Evolutionary conservation across 768 basidiomycete genomes (phyloP).

Genomic region (Russula compacta): DNA sequence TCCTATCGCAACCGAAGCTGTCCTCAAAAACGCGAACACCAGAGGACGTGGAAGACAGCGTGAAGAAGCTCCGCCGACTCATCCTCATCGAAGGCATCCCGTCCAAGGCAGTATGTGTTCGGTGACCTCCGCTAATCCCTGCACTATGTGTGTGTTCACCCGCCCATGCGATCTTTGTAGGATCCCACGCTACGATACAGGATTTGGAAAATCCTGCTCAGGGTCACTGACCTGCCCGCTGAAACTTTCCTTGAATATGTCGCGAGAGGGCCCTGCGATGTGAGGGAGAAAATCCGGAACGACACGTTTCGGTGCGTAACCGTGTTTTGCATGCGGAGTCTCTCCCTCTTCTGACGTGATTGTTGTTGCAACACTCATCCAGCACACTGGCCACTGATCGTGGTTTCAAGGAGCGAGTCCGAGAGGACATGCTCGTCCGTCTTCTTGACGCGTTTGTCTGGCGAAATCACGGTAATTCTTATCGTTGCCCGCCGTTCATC

Average conservation of each 20-base stretch:
- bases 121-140: no score
- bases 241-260: conserved; percentile 72
- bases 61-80: conserved; percentile 78
- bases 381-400: conserved; percentile 93
- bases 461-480: conserved; percentile 69
- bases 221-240: conserved; percentile 69
- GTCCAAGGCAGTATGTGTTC: conserved; percentile 48
- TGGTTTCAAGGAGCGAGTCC: conserved; percentile 95
- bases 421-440: conserved; percentile 94
- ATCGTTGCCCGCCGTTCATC: neutral
- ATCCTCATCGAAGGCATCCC: conserved; percentile 91
- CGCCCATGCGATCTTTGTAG: conserved; percentile 29
- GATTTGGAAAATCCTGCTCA: conserved; percentile 91
- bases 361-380: neutral
- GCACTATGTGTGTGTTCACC: neutral
- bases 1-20: conserved; percentile 60
- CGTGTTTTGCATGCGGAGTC: neutral
- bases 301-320: conserved; percentile 79
- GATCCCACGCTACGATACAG: conserved; percentile 79
- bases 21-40: conserved; percentile 55
- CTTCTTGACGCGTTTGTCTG: conserved; percentile 98
- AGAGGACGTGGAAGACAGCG: conserved; percentile 65
- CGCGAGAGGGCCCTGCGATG: conserved; percentile 75
- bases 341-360: neutral
- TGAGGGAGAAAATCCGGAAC: conserved; percentile 88